Percentiles rank a stretch among this genome's conserved stretches.
Evolutionary conservation across 805 yeast species (phyloP).

Genomic region (Saccharomycopsis malanga): DNA sequence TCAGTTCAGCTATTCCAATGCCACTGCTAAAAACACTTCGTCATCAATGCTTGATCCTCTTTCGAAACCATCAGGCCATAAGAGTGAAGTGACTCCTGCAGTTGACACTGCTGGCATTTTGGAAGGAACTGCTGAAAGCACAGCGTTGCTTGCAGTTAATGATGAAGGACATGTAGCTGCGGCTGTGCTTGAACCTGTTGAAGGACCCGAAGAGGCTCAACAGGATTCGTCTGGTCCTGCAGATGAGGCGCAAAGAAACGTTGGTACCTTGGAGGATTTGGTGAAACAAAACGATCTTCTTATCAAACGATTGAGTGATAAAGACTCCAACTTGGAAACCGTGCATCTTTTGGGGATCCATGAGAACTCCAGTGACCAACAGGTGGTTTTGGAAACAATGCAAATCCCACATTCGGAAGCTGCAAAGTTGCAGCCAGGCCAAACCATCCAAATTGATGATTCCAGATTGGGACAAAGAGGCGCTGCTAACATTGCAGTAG

Average conservation of each 20-base stretch:
- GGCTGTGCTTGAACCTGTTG: too few relatives aligned
- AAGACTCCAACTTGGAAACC: background rate
- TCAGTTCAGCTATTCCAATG: too few relatives aligned
- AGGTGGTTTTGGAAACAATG: background rate
- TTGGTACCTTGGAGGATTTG: slow-evolving; percentile 1
- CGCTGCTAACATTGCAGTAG: background rate
- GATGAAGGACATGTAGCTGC: too few relatives aligned
- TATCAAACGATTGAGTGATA: background rate
- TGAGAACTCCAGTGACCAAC: background rate
- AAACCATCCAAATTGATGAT: background rate
- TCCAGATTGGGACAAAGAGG: background rate
- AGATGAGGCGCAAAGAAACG: too few relatives aligned
- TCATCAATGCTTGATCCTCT: too few relatives aligned
- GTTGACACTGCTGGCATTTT: too few relatives aligned
- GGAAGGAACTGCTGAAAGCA: background rate
- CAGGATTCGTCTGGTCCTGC: too few relatives aligned
- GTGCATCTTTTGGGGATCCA: background rate
- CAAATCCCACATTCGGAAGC: background rate
- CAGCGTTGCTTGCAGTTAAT: background rate
- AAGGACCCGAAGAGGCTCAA: too few relatives aligned
- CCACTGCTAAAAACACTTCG: too few relatives aligned
- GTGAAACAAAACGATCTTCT: slow-evolving; percentile 3
- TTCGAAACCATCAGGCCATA: too few relatives aligned
- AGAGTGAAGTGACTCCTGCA: too few relatives aligned
- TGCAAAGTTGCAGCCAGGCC: background rate